These are phyloP conservation scores for Auriscalpium microsporum DNA, from an alignment of 768 basidiomycete genomes.

Conservation along the genomic window DNA sequence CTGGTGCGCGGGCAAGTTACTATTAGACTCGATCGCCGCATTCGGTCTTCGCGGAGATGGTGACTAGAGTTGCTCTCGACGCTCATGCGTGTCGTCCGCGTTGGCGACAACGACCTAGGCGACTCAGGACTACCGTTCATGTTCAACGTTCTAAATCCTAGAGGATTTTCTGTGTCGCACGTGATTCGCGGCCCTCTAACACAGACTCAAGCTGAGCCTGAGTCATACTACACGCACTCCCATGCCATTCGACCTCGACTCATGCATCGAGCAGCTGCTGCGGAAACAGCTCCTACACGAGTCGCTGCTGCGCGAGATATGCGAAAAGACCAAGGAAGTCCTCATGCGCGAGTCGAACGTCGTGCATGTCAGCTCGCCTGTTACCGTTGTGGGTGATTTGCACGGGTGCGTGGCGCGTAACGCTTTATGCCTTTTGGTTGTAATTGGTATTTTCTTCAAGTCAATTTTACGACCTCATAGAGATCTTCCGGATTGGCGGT, in stretches of 20 bases:
- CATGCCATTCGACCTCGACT: slow-evolving; percentile 89
- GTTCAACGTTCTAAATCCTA: no score
- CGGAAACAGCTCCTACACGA: slow-evolving; percentile 93
- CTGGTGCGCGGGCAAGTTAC: no score
- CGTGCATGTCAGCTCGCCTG: slow-evolving; percentile 91
- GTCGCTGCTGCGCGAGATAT: slow-evolving; percentile 92
- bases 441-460: slow-evolving; percentile 34
- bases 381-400: slow-evolving; percentile 98
- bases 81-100: no score
- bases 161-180: no score
- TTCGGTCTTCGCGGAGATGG: no score
- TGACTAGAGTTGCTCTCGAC: no score
- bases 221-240: background rate
- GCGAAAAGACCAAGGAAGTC: slow-evolving; percentile 98
- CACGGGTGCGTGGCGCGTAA: slow-evolving; percentile 68
- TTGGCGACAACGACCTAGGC: no score
- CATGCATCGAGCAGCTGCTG: slow-evolving; percentile 85
- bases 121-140: no score
- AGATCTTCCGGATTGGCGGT: slow-evolving; percentile 97
- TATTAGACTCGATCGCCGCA: no score
- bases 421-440: no score
- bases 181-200: no score
- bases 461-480: slow-evolving; percentile 97
- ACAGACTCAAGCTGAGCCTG: no score
- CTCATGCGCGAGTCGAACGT: slow-evolving; percentile 99